A percentile compares a stretch with the other conserved stretches of the same genome.
Evolutionary conservation across 2,329 filamentous ascomycete species (phyloP).

Genomic region (Thermothelomyces thermophilus): DNA sequence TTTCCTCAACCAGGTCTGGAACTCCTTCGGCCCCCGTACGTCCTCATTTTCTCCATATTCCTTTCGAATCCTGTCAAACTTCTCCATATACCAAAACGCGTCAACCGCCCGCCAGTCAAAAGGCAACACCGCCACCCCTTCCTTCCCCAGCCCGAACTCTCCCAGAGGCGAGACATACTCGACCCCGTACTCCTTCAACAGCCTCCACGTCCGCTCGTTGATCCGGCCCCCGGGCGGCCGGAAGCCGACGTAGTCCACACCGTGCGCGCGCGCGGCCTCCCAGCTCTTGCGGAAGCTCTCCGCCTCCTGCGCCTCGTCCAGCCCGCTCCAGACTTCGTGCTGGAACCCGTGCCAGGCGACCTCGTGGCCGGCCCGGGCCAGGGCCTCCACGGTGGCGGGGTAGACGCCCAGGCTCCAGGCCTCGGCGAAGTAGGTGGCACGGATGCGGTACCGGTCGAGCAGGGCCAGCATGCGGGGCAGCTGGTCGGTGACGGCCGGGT

Average conservation of each 20-base stretch:
- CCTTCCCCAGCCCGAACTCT: constrained; percentile 16
- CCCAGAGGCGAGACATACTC: constrained; percentile 27
- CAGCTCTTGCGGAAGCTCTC: constrained; percentile 26
- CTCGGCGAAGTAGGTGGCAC: constrained; percentile 29
- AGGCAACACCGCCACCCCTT: constrained; percentile 25
- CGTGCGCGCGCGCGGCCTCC: constrained; percentile 10
- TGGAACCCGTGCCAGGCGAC: constrained; percentile 30
- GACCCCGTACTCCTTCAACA: constrained; percentile 21
- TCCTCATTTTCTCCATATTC: constrained; percentile 18
- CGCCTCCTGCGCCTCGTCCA: constrained; percentile 19
- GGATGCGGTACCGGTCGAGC: constrained; percentile 19
- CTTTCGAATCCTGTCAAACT: constrained; percentile 23
- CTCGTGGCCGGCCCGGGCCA: constrained; percentile 25
- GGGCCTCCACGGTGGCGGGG: constrained; percentile 17
- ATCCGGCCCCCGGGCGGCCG: constrained; percentile 27
- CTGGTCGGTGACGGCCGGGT: constrained; percentile 23
- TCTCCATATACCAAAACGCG: constrained; percentile 31
- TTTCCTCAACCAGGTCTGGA: constrained; percentile 21
- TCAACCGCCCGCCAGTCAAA: constrained; percentile 29
- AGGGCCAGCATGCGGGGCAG: constrained; percentile 29
- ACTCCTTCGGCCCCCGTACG: constrained; percentile 16
- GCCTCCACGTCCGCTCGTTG: constrained; percentile 24
- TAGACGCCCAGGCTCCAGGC: constrained; percentile 29
- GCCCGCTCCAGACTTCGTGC: constrained; percentile 26
- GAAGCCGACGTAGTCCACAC: constrained; percentile 25